phyloP scores from a whole-genome alignment of 2,329 filamentous ascomycete species.

The Huntiella bhutanensis region DNA sequence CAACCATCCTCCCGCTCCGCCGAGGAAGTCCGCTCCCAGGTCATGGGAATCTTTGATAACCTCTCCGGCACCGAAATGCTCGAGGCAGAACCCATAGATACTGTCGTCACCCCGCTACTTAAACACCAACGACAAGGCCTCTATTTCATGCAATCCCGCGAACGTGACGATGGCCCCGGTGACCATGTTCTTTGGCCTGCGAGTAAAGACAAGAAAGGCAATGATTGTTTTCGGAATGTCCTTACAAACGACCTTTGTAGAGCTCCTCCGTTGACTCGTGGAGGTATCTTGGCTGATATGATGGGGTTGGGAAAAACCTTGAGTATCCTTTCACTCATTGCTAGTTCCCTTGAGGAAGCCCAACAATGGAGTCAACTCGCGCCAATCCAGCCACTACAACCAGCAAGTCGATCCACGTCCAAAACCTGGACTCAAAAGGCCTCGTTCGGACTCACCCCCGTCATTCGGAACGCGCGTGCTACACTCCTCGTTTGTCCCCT shows the following conservation, averaged over 20 bases:
- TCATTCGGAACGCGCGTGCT: slow-evolving; percentile 52
- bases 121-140: slow-evolving; percentile 81
- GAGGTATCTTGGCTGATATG: slow-evolving; percentile 66
- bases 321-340: slow-evolving; percentile 63
- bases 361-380: slow-evolving; percentile 36
- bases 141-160: slow-evolving; percentile 66
- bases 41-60: slow-evolving; percentile 74
- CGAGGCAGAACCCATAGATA: slow-evolving; percentile 43
- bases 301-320: slow-evolving; percentile 81
- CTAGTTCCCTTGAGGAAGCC: slow-evolving; percentile 44
- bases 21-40: slow-evolving; percentile 73
- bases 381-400: slow-evolving; percentile 30
- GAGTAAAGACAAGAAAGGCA: slow-evolving; percentile 29
- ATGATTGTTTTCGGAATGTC: slow-evolving; percentile 40
- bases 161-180: slow-evolving; percentile 42
- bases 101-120: slow-evolving; percentile 50
- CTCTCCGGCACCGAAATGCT: slow-evolving; percentile 61
- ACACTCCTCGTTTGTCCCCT: slow-evolving; percentile 79
- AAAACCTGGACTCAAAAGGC: slow-evolving; percentile 18
- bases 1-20: slow-evolving; percentile 37
- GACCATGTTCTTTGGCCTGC: slow-evolving; percentile 64
- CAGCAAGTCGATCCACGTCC: slow-evolving; percentile 16
- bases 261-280: slow-evolving; percentile 42
- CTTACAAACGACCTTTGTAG: slow-evolving; percentile 54
- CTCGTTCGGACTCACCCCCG: slow-evolving; percentile 27